These are phyloP conservation scores for Boletellus emodensis DNA, from an alignment of 768 basidiomycete genomes.

Conservation along the genomic window DNA sequence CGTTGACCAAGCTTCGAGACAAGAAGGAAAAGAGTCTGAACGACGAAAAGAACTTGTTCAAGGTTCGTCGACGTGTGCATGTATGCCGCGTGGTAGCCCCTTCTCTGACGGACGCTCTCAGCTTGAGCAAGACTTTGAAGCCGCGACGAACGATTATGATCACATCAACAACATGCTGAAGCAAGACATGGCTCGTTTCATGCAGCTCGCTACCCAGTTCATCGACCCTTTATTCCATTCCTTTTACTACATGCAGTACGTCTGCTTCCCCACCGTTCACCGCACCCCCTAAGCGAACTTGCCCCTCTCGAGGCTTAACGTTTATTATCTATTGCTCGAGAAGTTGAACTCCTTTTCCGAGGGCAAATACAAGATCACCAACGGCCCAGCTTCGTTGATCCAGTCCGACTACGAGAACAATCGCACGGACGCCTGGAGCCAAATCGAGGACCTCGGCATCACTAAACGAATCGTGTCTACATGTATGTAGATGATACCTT, in stretches of 20 bases:
- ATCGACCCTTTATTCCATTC: slow-evolving; percentile 98
- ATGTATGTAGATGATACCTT: slow-evolving; percentile 47
- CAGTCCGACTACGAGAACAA: slow-evolving; percentile 72
- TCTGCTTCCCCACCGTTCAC: slow-evolving; percentile 17
- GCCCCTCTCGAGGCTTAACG: slow-evolving; percentile 62
- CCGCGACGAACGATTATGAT: slow-evolving; percentile 89
- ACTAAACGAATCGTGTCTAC: slow-evolving; percentile 82
- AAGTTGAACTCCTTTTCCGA: slow-evolving; percentile 87
- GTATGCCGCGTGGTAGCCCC: neutral
- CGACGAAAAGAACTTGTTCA: slow-evolving; percentile 97
- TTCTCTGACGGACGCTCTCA: slow-evolving; percentile 25
- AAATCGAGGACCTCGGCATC: slow-evolving; percentile 76
- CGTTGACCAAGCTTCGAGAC: slow-evolving; percentile 89
- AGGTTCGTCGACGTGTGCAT: slow-evolving; percentile 44
- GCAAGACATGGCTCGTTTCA: slow-evolving; percentile 89
- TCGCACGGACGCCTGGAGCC: slow-evolving; percentile 77
- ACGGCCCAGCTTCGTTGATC: slow-evolving; percentile 64
- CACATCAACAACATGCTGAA: slow-evolving; percentile 89
- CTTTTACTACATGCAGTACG: slow-evolving; percentile 99
- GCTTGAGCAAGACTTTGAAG: slow-evolving; percentile 96
- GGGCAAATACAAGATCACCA: slow-evolving; percentile 70
- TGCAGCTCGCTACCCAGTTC: slow-evolving; percentile 81
- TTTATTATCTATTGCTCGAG: slow-evolving; percentile 91
- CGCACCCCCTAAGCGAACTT: neutral
- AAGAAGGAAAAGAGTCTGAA: slow-evolving; percentile 97